Evolutionary conservation across 2,329 filamentous ascomycete species (phyloP).

Genomic region (Penicillium sp.): DNA sequence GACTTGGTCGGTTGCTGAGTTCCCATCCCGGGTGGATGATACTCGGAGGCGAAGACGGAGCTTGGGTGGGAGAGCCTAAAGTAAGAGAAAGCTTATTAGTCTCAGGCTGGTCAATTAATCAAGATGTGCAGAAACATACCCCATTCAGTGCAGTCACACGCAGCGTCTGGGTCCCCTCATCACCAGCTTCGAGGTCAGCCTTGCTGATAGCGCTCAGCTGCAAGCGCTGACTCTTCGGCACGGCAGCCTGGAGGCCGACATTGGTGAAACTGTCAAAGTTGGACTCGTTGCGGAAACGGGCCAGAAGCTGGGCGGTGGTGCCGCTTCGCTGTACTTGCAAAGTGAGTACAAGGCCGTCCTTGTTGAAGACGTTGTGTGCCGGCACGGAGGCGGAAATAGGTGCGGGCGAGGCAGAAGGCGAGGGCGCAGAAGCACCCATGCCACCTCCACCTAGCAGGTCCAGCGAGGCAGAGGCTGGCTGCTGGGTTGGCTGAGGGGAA

Average conservation of each 20-base stretch:
- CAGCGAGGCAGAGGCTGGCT: conserved; percentile 46
- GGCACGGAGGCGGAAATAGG: conserved; percentile 49
- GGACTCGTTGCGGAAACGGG: conserved; percentile 79
- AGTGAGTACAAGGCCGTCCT: conserved; percentile 78
- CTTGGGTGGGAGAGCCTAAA: conserved; percentile 67
- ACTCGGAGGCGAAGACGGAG: conserved; percentile 84
- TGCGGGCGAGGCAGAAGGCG: conserved; percentile 52
- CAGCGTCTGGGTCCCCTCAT: conserved; percentile 89
- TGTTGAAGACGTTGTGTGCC: conserved; percentile 76
- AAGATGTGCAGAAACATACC: conserved; percentile 62
- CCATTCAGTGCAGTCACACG: conserved; percentile 81
- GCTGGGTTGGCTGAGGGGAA: conserved; percentile 47
- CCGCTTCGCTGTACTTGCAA: conserved; percentile 79
- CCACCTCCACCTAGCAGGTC: conserved; percentile 46
- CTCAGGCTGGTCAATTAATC: conserved; percentile 20
- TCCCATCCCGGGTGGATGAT: conserved; percentile 71
- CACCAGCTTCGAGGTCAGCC: conserved; percentile 71
- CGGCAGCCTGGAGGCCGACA: conserved; percentile 88
- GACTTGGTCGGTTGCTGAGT: conserved; percentile 83
- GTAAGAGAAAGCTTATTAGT: conserved; percentile 21
- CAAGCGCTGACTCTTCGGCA: conserved; percentile 93
- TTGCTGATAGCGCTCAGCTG: conserved; percentile 89
- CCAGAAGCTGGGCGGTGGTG: conserved; percentile 72
- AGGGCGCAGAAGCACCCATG: conserved; percentile 33
- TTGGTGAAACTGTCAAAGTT: conserved; percentile 66